Base-by-base conservation (phyloP, 164 flowering plant species). In the Vitis labrusca region DNA sequence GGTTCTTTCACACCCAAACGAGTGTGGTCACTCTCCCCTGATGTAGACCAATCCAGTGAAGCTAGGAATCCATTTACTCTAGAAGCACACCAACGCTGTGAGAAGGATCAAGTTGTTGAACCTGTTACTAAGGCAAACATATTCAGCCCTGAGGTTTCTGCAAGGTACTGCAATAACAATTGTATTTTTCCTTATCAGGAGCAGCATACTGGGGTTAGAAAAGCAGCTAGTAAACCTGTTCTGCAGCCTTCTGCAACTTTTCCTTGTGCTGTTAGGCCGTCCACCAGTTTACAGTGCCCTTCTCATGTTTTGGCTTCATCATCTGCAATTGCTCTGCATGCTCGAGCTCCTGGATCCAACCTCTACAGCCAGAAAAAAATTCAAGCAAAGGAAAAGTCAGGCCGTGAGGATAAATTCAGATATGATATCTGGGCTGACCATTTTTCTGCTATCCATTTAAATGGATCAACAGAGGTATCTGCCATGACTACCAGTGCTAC, bases 351-450 rank as follows among this genome's bases (percentile, higher is more conserved):
- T 37, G 98, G 98, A n/a, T 76, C 93, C 57, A 85, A 85, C 71
- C 78, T 80, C n/a, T 61, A 47, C 50, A 63, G 72, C 32, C 84
- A 61, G 54, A 83, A 76, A 67, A 47, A 64, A 6, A 64, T 55
- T 62, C 71, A 70, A 69, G 48, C 63, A 37, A 80, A 79, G 79
- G 84, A 75, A 44, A 77, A 78, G 69, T 48, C 27, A 13, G 73
- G 37, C 13, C 17, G 14, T 50, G 72, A 66, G 69, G 79, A 85
- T 60, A 78, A 80, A 50, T 87, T 83, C 71, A 79, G 80, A 15
- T 94, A 90, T 77, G 89, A 92, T 73, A 91, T 94, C 32, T 94
- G 97, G 98, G 98, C 92, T 57, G 87, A 88, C 74, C 96, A 90
- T 79, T 79, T 92, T 50, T 85, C 83, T 71, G 85, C 82, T 57